These are phyloP conservation scores for Teratosphaeria gauchensis DNA, from an alignment of 2,329 filamentous ascomycete genomes.

Conservation along the genomic window DNA sequence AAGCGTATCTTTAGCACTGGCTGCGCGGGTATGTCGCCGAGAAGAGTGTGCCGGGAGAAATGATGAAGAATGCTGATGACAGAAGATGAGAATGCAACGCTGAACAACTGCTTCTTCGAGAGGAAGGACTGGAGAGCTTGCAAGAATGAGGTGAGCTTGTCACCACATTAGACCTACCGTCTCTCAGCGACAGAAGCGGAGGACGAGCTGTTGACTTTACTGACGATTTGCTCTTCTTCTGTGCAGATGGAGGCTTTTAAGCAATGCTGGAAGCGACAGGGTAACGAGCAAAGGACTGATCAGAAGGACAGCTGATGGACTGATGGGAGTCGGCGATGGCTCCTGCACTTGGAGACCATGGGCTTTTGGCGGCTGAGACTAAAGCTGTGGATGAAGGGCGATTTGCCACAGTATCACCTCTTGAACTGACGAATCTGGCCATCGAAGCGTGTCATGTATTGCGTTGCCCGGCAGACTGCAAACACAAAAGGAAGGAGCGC, in stretches of 20 bases:
- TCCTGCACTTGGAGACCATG: not conserved
- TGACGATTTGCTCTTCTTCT: not conserved
- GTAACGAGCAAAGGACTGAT: slow-evolving; percentile 74
- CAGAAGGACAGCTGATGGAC: slow-evolving; percentile 53
- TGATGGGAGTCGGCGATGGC: not conserved
- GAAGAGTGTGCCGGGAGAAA: not conserved
- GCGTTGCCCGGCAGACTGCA: not conserved
- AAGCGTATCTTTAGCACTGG: slow-evolving; percentile 96
- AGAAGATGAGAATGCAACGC: slow-evolving; percentile 71
- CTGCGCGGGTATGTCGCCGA: slow-evolving; percentile 58
- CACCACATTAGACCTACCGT: slow-evolving; percentile 1
- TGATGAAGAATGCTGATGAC: not conserved
- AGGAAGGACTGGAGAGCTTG: slow-evolving; percentile 94
- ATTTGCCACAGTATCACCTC: too few relatives aligned
- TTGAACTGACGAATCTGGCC: too few relatives aligned
- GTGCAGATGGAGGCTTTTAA: slow-evolving; percentile 78
- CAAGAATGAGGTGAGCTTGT: slow-evolving; percentile 66
- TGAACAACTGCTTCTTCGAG: slow-evolving; percentile 93
- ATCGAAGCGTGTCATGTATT: too few relatives aligned
- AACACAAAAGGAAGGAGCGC: not conserved
- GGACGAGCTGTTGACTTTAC: not conserved
- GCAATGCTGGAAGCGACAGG: slow-evolving; percentile 82
- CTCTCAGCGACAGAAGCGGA: not conserved
- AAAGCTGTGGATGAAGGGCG: not conserved
- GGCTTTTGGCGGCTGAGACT: not conserved